phyloP scores from a whole-genome alignment of 306 rosid genomes.

The Citrullus amarus region DNA sequence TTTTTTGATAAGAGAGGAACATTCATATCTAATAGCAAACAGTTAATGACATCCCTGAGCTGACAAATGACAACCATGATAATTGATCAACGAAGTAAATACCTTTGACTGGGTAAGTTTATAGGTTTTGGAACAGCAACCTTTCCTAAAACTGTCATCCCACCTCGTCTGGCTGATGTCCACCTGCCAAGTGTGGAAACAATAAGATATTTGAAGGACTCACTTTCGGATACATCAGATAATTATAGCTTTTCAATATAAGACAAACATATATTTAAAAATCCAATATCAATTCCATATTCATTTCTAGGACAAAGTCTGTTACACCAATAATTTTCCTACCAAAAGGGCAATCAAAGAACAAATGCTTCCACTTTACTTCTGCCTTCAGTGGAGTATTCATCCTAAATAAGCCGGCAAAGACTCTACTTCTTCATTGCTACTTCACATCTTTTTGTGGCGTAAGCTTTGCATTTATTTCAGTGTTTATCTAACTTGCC shows the following conservation, averaged over 20 bases:
- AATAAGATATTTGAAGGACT: neutral
- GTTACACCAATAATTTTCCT: neutral
- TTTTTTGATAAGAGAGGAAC: neutral
- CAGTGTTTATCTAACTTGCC: neutral
- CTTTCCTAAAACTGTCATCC: slow-evolving; percentile 90
- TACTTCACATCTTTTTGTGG: neutral
- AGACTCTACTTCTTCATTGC: neutral
- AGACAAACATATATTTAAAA: neutral
- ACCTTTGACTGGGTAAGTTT: slow-evolving; percentile 95
- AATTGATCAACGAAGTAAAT: slow-evolving; percentile 18
- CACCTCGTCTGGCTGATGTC: slow-evolving; percentile 75
- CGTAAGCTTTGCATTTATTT: neutral
- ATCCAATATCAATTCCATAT: neutral
- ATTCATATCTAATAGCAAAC: neutral
- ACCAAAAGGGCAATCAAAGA: neutral
- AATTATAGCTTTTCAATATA: neutral
- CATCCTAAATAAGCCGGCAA: neutral
- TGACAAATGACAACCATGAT: slow-evolving; percentile 1
- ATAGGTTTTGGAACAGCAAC: slow-evolving; percentile 90
- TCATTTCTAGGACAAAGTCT: neutral
- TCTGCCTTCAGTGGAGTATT: neutral
- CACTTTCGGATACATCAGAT: neutral
- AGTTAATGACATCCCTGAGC: neutral
- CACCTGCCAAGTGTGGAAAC: slow-evolving; percentile 38
- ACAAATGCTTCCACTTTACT: neutral